phyloP scores from a whole-genome alignment of 768 basidiomycete species.

The Lepiota venenata region DNA sequence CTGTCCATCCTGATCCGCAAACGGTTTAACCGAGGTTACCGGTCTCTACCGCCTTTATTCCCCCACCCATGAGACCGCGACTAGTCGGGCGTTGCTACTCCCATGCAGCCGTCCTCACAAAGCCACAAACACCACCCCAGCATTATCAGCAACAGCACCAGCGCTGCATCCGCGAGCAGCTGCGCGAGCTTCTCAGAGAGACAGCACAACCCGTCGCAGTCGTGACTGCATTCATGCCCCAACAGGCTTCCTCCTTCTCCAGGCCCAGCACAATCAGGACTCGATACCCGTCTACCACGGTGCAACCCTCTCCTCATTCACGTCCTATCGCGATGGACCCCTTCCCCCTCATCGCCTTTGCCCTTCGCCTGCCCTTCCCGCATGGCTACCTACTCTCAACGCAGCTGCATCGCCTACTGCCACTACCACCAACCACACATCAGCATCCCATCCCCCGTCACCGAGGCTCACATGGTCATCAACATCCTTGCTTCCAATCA shows the following conservation, averaged over 20 bases:
- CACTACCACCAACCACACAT: constrained; percentile 16
- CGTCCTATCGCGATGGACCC: constrained; percentile 91
- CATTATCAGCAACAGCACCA: constrained; percentile 5
- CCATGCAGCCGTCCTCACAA: constrained; percentile 4
- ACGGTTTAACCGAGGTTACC: too few relatives aligned
- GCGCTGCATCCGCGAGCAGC: constrained; percentile 18
- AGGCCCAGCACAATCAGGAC: neutral
- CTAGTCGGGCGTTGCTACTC: neutral
- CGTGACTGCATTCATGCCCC: constrained; percentile 68
- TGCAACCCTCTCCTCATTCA: constrained; percentile 91
- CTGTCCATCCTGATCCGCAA: too few relatives aligned
- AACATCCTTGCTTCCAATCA: constrained; percentile 78
- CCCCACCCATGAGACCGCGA: neutral
- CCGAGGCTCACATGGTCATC: constrained; percentile 63
- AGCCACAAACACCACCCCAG: neutral
- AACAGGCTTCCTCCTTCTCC: constrained; percentile 12
- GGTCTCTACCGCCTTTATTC: neutral
- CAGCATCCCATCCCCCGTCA: constrained; percentile 13
- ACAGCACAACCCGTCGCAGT: constrained; percentile 86
- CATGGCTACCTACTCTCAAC: constrained; percentile 66
- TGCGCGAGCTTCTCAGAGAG: constrained; percentile 65
- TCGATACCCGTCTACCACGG: constrained; percentile 53
- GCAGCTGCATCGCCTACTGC: constrained; percentile 16
- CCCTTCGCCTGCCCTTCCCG: constrained; percentile 87
- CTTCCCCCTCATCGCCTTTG: constrained; percentile 83